Percentiles rank a stretch among this genome's conserved stretches.
phyloP scores from a whole-genome alignment of 495 filamentous ascomycete genomes.

The Talaromyces thailandensis region DNA sequence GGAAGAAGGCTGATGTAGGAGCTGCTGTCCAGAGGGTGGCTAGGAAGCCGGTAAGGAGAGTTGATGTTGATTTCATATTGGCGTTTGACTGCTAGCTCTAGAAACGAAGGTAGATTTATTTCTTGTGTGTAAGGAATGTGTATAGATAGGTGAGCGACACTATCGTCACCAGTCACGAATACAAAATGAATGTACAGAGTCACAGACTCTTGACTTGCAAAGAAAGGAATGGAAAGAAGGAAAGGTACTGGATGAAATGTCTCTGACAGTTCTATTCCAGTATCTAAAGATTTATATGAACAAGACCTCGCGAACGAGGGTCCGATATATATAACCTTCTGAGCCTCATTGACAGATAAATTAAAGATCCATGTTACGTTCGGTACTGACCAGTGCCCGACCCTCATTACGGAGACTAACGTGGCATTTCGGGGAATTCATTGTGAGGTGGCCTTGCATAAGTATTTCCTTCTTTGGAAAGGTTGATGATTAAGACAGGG shows the following conservation, averaged over 20 bases:
- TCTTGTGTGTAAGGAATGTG: neutral
- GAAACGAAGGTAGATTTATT: neutral
- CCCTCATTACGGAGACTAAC: neutral
- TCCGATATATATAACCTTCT: neutral
- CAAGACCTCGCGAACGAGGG: neutral
- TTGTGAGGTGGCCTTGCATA: neutral
- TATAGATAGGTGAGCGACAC: neutral
- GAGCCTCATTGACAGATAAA: neutral
- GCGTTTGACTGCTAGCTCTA: neutral
- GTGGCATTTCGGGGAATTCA: neutral
- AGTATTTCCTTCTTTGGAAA: neutral
- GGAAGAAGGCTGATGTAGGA: slow-evolving; percentile 4
- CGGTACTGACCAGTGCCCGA: neutral
- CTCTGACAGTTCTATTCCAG: neutral
- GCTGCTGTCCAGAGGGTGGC: neutral
- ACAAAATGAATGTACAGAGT: neutral
- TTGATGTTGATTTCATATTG: neutral
- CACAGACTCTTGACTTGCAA: slow-evolving; percentile 1
- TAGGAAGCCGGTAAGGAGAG: neutral
- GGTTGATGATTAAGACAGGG: neutral
- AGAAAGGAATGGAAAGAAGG: neutral
- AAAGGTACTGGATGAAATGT: neutral
- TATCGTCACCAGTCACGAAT: neutral
- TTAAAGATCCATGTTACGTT: neutral
- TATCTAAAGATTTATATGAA: neutral